Evolutionary conservation across 495 filamentous ascomycete genomes (phyloP), one percentile per base, ranked within the genome.

Genomic region (Bathelium albidoporum): DNA sequence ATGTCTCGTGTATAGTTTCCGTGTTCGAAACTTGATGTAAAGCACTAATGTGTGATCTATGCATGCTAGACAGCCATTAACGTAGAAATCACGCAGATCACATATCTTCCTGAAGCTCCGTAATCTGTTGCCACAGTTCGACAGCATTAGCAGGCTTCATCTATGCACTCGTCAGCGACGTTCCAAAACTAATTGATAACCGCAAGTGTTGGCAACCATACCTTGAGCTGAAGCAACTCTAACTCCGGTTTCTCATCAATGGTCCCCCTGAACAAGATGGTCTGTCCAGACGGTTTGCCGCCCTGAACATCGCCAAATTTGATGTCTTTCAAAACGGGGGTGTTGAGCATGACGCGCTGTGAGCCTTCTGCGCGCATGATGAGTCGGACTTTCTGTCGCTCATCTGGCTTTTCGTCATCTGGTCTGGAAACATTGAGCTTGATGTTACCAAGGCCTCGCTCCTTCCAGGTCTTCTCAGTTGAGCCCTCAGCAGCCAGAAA

Each of bases 351-450:
- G n/a, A 96, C 86, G n/a, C 89, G 83, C 61, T 87, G 80, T 4
- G 87, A 89, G 44, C 89, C 88, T 65, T 95, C 90, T 49, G 93
- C 90, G 4, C 91, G 84, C 86, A 96, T 90, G 64, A 96, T 82
- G 68, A 96, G 81, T 28, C 91, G 86, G 12, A 83, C 70, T 32
- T 60, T 59, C 28, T 16, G 83, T 28, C 77, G 72, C 63, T 77
- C 80, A 14, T 66, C 59, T 22, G 53, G 45, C 60, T 59, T 62
- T 31, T 69, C 66, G 20, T 59, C 34, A 39, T 58, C 66, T 68
- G 58, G 34, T 67, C 36, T 60, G 64, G 20, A 77, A 26, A 87
- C 84, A 68, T 96, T 96, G 70, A 96, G 79, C 75, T 92, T 92
- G 68, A 96, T 81, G 59, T 83, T 86, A 36, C 91, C 91, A 10